Percentiles rank a stretch among this genome's conserved stretches.
Conservation (phyloP, 2,329 filamentous ascomycete species). For the Colletotrichum trifolii region DNA sequence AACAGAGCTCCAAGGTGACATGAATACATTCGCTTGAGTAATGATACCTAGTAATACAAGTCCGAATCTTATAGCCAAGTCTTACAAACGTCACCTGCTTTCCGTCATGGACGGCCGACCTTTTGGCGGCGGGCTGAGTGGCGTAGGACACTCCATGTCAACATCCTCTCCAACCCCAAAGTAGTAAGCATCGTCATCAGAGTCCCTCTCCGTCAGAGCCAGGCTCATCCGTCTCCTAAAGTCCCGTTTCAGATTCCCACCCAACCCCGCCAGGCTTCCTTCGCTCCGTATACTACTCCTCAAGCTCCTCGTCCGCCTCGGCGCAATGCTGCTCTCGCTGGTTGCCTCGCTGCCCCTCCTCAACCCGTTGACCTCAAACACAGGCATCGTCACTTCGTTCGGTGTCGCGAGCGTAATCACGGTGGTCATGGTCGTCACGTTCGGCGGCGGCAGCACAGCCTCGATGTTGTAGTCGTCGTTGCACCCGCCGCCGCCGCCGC, state of each 20-base stretch:
- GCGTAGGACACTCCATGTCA: slow-evolving; percentile 23
- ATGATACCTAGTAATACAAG: neutral
- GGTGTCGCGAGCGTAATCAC: neutral
- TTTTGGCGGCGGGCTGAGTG: slow-evolving; percentile 30
- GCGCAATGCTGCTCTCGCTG: neutral
- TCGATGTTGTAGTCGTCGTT: slow-evolving; percentile 33
- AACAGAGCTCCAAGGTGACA: too few relatives aligned
- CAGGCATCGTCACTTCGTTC: neutral
- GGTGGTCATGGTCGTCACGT: neutral
- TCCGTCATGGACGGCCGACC: slow-evolving; percentile 4
- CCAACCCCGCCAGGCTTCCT: neutral
- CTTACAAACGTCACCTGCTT: neutral
- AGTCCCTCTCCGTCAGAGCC: slow-evolving; percentile 29
- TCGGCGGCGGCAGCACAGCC: slow-evolving; percentile 5
- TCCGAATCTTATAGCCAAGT: neutral
- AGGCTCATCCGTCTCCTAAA: slow-evolving; percentile 26
- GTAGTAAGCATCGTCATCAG: slow-evolving; percentile 30
- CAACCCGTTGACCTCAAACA: slow-evolving; percentile 5
- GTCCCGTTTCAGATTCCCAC: neutral
- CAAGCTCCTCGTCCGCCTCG: slow-evolving; percentile 6
- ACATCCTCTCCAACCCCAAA: slow-evolving; percentile 28
- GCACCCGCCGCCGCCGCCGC: neutral
- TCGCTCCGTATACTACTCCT: slow-evolving; percentile 20
- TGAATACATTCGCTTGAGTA: too few relatives aligned
- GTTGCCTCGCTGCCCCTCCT: slow-evolving; percentile 7